Evolutionary conservation across 2,329 filamentous ascomycete species (phyloP).

Genomic region (Verticillium zaregamsianum): DNA sequence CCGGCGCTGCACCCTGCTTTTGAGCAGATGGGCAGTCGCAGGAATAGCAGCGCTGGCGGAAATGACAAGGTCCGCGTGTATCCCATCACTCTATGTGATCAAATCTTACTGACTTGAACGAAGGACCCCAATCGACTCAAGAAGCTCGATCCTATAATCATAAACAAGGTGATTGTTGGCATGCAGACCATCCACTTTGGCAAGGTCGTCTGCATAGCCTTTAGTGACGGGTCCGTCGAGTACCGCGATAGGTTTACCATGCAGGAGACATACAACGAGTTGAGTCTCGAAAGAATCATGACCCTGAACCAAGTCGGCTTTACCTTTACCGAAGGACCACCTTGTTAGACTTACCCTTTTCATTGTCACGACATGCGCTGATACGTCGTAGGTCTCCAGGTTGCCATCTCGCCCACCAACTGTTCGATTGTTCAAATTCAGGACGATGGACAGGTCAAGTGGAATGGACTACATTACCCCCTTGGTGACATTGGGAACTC

Average conservation of each 20-base stretch:
- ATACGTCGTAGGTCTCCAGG: conserved; percentile 44
- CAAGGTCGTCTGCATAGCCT: conserved; percentile 66
- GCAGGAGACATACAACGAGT: conserved; percentile 60
- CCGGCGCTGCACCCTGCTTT: conserved; percentile 70
- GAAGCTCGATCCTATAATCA: conserved; percentile 62
- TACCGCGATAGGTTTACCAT: conserved; percentile 75
- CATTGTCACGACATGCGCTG: not conserved
- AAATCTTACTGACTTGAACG: not conserved
- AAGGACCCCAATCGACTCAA: conserved; percentile 38
- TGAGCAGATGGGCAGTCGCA: conserved; percentile 65
- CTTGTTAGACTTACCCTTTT: conserved; percentile 46
- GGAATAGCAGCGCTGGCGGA: conserved; percentile 38
- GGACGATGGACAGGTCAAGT: conserved; percentile 55
- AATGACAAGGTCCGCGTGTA: conserved; percentile 1
- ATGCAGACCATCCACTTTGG: conserved; percentile 67
- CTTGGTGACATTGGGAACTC: conserved; percentile 42
- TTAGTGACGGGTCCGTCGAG: conserved; percentile 77
- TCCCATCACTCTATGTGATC: conserved; percentile 3
- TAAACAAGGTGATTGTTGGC: conserved; percentile 67
- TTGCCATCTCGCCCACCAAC: conserved; percentile 57
- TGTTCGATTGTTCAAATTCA: conserved; percentile 55
- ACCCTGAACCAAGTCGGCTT: conserved; percentile 77
- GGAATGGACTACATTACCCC: conserved; percentile 51
- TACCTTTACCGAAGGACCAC: conserved; percentile 59
- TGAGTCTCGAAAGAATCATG: conserved; percentile 61